These are phyloP conservation scores for Ogataea philodendri DNA, from an alignment of 805 yeast species.

Conservation along the genomic window DNA sequence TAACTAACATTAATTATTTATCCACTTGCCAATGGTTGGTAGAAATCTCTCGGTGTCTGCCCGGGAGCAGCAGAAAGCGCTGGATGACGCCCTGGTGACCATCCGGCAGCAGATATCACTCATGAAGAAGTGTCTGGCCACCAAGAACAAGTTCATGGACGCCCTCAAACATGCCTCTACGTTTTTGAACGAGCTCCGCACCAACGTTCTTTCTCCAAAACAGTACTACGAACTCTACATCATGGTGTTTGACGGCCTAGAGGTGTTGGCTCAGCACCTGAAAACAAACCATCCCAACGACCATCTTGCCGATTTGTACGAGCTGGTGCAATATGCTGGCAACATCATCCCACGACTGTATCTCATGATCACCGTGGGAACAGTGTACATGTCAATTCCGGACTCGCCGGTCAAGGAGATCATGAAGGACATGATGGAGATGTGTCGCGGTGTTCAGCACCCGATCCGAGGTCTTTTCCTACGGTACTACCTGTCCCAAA, in stretches of 20 bases:
- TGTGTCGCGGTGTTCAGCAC: slow-evolving; percentile 96
- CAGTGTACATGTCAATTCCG: slow-evolving; percentile 74
- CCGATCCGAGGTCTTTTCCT: slow-evolving; percentile 90
- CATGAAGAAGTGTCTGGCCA: slow-evolving; percentile 74
- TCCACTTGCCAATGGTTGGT: slow-evolving; percentile 13
- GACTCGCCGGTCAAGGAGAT: slow-evolving; percentile 83
- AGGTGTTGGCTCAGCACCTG: slow-evolving; percentile 61
- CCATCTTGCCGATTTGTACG: slow-evolving; percentile 86
- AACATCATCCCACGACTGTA: slow-evolving; percentile 89
- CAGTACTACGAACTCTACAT: slow-evolving; percentile 92
- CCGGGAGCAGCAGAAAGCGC: slow-evolving; percentile 28
- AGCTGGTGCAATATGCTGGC: slow-evolving; percentile 92
- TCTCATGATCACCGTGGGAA: slow-evolving; percentile 93
- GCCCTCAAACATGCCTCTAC: slow-evolving; percentile 86
- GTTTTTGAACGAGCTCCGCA: slow-evolving; percentile 77
- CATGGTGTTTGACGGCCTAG: slow-evolving; percentile 77
- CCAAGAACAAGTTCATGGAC: slow-evolving; percentile 69
- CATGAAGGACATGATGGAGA: slow-evolving; percentile 94
- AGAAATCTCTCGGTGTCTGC: slow-evolving; percentile 19
- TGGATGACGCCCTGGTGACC: slow-evolving; percentile 45
- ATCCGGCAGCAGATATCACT: slow-evolving; percentile 69
- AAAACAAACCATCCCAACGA: slow-evolving; percentile 64
- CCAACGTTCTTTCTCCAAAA: slow-evolving; percentile 75
- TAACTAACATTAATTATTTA: slow-evolving; percentile 1
- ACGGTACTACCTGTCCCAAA: slow-evolving; percentile 83